Conservation (phyloP, 495 filamentous ascomycete species). For the Podospora bellae-mahoneyi region DNA sequence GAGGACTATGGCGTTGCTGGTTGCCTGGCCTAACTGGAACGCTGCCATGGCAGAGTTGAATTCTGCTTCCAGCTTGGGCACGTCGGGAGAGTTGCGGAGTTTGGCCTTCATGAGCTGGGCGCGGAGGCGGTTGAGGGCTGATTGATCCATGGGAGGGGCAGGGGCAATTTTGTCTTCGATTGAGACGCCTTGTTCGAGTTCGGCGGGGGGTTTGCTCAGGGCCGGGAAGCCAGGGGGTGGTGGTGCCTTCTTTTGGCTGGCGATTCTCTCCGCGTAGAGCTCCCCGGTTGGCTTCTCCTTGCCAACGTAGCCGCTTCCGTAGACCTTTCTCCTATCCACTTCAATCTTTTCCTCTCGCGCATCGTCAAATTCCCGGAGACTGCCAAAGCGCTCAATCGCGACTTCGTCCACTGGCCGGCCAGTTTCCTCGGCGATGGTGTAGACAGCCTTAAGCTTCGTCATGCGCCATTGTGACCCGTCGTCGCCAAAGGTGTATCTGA, state of each 20-base stretch:
- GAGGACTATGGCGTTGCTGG: conserved; percentile 70
- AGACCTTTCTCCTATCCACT: conserved; percentile 75
- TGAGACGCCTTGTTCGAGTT: conserved; percentile 41
- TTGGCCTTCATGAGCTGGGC: conserved; percentile 95
- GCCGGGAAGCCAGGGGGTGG: neutral
- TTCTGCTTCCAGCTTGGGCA: conserved; percentile 72
- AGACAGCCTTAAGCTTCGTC: conserved; percentile 86
- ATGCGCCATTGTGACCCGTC: conserved; percentile 89
- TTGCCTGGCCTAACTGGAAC: conserved; percentile 42
- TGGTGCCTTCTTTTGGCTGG: conserved; percentile 21
- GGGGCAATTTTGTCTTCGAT: conserved; percentile 44
- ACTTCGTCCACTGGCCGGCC: conserved; percentile 71
- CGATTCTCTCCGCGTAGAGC: conserved; percentile 67
- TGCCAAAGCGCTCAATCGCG: conserved; percentile 76
- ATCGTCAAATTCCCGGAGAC: conserved; percentile 82
- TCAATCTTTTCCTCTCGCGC: conserved; percentile 94
- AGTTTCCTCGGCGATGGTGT: conserved; percentile 71
- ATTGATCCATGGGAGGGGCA: conserved; percentile 60
- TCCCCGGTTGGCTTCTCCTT: conserved; percentile 89
- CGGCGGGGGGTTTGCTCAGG: conserved; percentile 15
- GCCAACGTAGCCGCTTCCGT: conserved; percentile 80
- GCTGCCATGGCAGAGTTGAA: conserved; percentile 74
- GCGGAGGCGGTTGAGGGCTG: conserved; percentile 80
- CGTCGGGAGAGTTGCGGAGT: conserved; percentile 68
- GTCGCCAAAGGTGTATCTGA: conserved; percentile 87